Percentiles rank a stretch among this genome's conserved stretches.
These are phyloP conservation scores for Cytospora schulzeri DNA, from an alignment of 2,329 filamentous ascomycete species.

Conservation along the genomic window DNA sequence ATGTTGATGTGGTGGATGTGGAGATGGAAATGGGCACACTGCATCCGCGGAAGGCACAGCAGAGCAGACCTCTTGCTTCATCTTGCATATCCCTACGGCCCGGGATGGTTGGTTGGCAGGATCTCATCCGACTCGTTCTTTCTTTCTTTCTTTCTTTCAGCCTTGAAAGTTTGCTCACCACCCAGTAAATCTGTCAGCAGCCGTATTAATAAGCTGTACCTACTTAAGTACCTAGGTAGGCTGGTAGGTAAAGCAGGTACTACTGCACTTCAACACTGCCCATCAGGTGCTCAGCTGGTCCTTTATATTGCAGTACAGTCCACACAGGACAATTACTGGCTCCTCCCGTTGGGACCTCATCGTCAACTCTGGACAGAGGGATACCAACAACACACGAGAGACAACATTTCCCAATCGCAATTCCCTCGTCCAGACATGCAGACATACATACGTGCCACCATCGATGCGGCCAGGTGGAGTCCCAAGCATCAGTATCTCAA, in stretches of 20 bases:
- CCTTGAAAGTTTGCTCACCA: neutral
- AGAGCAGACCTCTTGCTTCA: conserved; percentile 5
- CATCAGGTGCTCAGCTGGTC: too few relatives aligned
- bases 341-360: too few relatives aligned
- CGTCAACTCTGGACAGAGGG: too few relatives aligned
- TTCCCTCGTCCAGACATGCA: too few relatives aligned
- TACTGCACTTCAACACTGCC: too few relatives aligned
- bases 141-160: neutral
- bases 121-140: neutral
- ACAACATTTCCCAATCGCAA: too few relatives aligned
- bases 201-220: neutral
- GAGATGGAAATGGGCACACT: neutral
- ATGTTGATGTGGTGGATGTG: too few relatives aligned
- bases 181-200: neutral
- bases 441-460: neutral
- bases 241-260: too few relatives aligned
- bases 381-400: too few relatives aligned
- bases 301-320: neutral
- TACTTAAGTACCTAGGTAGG: too few relatives aligned
- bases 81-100: conserved; percentile 17
- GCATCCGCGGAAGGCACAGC: neutral
- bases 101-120: neutral
- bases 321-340: neutral
- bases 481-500: too few relatives aligned
- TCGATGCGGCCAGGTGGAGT: neutral